Conservation (phyloP, 176 grass and related monocot genomes). For the Panicum miliaceum region DNA sequence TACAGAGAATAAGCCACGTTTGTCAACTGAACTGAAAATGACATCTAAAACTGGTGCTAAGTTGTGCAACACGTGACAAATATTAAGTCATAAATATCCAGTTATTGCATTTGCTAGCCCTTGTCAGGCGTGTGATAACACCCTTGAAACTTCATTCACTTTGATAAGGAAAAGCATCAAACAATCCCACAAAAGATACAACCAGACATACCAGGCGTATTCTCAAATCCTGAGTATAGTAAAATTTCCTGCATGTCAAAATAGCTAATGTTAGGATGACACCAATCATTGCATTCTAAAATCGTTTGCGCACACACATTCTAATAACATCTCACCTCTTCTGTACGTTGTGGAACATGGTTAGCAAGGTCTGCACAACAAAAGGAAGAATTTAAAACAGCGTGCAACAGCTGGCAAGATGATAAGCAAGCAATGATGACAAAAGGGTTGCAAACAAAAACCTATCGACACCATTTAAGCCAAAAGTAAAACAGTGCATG, state of each 20-base stretch:
- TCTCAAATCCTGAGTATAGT: constrained; percentile 50
- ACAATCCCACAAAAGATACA: neutral
- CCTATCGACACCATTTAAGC: neutral
- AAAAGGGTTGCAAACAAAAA: neutral
- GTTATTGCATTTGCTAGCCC: neutral
- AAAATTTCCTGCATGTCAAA: constrained; percentile 59
- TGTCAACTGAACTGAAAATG: neutral
- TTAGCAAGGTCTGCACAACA: constrained; percentile 55
- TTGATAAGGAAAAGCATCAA: neutral
- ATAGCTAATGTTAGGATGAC: constrained; percentile 26
- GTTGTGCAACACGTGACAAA: neutral
- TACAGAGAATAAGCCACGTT: neutral
- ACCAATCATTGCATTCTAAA: neutral
- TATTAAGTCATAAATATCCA: neutral
- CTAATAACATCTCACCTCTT: constrained; percentile 53
- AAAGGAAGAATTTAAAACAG: neutral
- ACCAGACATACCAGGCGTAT: constrained; percentile 46
- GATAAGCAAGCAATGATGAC: neutral
- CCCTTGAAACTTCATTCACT: neutral
- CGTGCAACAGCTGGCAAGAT: neutral
- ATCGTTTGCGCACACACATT: neutral
- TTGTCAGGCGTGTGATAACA: neutral
- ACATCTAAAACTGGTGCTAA: neutral
- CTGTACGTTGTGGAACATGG: constrained; percentile 40
- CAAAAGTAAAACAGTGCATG: neutral